Evolutionary conservation across 768 basidiomycete genomes (phyloP), one percentile per base, ranked within the genome.

Genomic region (Auricularia cornea): DNA sequence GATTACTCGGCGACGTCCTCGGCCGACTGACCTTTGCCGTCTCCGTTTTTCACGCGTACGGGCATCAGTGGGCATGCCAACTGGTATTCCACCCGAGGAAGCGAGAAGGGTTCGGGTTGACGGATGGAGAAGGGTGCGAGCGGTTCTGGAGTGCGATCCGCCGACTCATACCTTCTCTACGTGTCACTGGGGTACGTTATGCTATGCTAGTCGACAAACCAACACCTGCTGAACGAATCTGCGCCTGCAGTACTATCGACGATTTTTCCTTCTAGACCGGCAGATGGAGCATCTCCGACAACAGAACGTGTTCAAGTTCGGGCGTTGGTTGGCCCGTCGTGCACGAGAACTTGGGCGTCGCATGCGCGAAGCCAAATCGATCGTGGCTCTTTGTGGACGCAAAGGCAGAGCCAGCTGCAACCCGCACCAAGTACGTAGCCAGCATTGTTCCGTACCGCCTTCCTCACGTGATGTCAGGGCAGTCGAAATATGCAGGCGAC

Each of bases 11-110:
- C 3, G 32, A 23, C 20, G 29, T 59, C 26, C 32, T 30, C 23
- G 41, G 30, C 20, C 62, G 62, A 14, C 18, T 63, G 20, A 44
- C 26, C 54, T 59, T 44, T 29, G 57, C 33, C 3, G 59, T 63
- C 4, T 59, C 56, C 23, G 59, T 63, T 1, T 59, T 63, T 12
- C 63, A 63, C 48, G 51, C 63, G 3, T 63, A 63, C 26, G 59
- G 63, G 0, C 63, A 63, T 28, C 63, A 63, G 35, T 63, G 63
- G 63, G 59, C 63, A 2, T 63, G 59, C 29, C 63, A 63, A n/a
- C n/a, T 60, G 10, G 63, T 59, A 23, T 63, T 59, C 23, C 57
- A 59, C 59, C 63, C 63, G 14, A 35, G 59, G 8, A 40, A 59
- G 23, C 57, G 59, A 0, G 23, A 57, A 1, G 63, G 59, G 1